These are phyloP conservation scores for Coemansia guatemalensis DNA, from an alignment of 192 early-diverging fungal species.

Conservation along the genomic window DNA sequence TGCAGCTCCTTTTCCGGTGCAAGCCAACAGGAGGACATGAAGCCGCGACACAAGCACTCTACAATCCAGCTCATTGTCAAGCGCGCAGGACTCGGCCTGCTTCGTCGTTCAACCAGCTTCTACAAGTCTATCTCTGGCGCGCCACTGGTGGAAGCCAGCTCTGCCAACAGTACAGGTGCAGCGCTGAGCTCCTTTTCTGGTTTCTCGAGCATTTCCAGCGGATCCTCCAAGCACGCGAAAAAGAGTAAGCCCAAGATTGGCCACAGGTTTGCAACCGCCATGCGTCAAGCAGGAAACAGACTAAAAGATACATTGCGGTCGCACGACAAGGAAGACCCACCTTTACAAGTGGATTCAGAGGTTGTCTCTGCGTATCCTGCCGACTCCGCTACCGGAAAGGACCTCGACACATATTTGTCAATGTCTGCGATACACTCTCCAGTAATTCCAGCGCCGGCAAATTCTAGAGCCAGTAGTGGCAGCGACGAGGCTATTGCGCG, in stretches of 20 bases:
- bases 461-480: slow-evolving; percentile 2
- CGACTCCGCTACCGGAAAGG: slow-evolving; percentile 29
- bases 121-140: slow-evolving; percentile 37
- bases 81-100: slow-evolving; percentile 39
- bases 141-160: not conserved
- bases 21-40: not conserved
- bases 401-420: slow-evolving; percentile 39
- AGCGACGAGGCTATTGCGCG: slow-evolving; percentile 9
- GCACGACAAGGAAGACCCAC: not conserved
- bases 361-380: slow-evolving; percentile 45
- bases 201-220: slow-evolving; percentile 2
- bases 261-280: slow-evolving; percentile 19
- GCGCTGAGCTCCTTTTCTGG: not conserved
- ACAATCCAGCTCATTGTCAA: slow-evolving; percentile 40
- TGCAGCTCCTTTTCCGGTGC: slow-evolving; percentile 9
- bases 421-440: slow-evolving; percentile 38
- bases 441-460: slow-evolving; percentile 9
- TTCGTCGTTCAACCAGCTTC: slow-evolving; percentile 49
- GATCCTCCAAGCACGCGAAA: not conserved
- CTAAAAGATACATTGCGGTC: slow-evolving; percentile 12
- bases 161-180: not conserved
- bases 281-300: slow-evolving; percentile 35
- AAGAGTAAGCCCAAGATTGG: slow-evolving; percentile 17
- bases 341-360: slow-evolving; percentile 19
- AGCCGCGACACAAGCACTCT: slow-evolving; percentile 37